Conservation (phyloP, 176 grass and related monocot genomes). For the Typha latifolia region DNA sequence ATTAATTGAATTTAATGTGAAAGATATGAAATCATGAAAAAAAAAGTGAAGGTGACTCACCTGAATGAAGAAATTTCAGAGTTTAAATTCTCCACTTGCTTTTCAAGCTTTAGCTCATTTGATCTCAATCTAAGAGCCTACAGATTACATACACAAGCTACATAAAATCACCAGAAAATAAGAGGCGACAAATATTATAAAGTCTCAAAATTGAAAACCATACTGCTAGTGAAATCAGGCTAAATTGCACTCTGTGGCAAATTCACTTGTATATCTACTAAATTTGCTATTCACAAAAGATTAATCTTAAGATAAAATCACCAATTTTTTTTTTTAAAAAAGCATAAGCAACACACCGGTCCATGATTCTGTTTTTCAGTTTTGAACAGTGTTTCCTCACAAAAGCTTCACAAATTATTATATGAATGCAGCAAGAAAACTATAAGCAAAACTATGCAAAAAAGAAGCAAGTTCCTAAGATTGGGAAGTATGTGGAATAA, state of each 20-base stretch:
- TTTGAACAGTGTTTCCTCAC: no score
- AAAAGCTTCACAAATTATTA: no score
- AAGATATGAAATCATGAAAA: not conserved
- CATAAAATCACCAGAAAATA: not conserved
- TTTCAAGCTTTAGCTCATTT: constrained; percentile 93
- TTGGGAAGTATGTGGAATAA: no score
- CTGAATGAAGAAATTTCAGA: constrained; percentile 80
- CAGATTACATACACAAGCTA: constrained; percentile 7
- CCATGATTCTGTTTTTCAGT: no score
- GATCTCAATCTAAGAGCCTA: constrained; percentile 97
- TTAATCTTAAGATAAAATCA: no score
- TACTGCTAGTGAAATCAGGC: not conserved
- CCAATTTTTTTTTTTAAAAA: no score
- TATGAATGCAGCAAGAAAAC: no score
- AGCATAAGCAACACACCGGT: no score
- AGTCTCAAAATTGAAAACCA: not conserved
- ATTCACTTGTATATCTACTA: not conserved
- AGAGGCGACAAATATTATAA: not conserved
- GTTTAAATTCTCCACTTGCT: constrained; percentile 63
- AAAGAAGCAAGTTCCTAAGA: no score
- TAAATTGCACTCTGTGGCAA: not conserved
- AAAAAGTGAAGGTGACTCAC: constrained; percentile 29
- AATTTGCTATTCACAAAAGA: not conserved
- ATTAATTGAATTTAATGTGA: not conserved
- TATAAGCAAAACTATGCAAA: no score